Base-by-base conservation (phyloP, 2,329 filamentous ascomycete genomes). In the Phoma sp. region DNA sequence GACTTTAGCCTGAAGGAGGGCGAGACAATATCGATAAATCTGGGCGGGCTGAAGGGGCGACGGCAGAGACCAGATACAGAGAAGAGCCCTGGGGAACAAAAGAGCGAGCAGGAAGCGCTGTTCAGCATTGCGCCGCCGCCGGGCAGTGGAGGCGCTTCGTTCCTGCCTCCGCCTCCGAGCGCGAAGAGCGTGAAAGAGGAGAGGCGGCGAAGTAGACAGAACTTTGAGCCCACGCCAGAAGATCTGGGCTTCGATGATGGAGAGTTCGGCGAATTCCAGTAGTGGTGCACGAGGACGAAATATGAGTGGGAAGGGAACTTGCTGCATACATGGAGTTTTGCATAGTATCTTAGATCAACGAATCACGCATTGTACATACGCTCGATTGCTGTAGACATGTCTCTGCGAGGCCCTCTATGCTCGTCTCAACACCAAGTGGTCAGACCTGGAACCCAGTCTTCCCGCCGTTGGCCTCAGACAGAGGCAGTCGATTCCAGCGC, bases 1-100 rank as follows among this genome's bases (percentile, higher is more conserved):
- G 92, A 96, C 68, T 92, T 92, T 69, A 93, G 90, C 67, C 74
- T 96, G 60, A 96, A 96, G 74, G 91, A 93, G 56, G 92, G 92
- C 10, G 89, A 96, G 81, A 96, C 90, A 15, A 96, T 96, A 64
- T 91, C 88, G 20, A 87, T 96, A 60, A 91, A 90, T 71, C 82
- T 95, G 45, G 86, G 85, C 4, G 85, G 86, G 18, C 29, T 73
- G 32, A 83, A 80, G 62, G 80, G 84, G 2, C 64, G 77, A 62
- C 80, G 72, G 57, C 66, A 71, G 68, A 51, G 76, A 11, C 61
- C 59, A 57, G 61, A 76, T 73, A 56, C 69, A 78, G 48, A 80
- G 78, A 57, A 81, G 42, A 66, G 60, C 23, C 56, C 64, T 2
- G 62, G 53, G 76, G 55, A 69, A 48, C 56, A 71, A 52, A 72